Conservation (phyloP, 192 early-diverging fungal genomes). For the Coemansia sp. region DNA sequence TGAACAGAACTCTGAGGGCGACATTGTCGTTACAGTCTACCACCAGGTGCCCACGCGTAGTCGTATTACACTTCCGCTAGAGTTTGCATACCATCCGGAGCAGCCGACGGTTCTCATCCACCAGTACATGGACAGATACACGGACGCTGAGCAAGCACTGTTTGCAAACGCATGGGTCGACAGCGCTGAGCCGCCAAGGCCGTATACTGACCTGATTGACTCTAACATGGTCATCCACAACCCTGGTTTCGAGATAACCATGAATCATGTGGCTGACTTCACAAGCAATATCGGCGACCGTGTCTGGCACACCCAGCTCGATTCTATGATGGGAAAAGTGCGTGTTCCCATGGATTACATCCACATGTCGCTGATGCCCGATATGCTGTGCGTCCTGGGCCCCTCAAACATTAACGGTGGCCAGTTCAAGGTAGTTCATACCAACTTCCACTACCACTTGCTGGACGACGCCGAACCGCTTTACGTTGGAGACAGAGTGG, state of each 20-base stretch:
- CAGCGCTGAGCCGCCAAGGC: slow-evolving; percentile 1
- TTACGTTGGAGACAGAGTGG: slow-evolving; percentile 74
- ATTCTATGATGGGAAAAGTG: slow-evolving; percentile 26
- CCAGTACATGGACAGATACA: background rate
- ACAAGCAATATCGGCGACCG: slow-evolving; percentile 74
- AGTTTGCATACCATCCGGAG: slow-evolving; percentile 13
- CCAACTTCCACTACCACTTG: slow-evolving; percentile 79
- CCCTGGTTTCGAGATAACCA: slow-evolving; percentile 41
- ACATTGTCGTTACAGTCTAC: slow-evolving; percentile 54
- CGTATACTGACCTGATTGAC: background rate
- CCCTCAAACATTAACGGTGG: slow-evolving; percentile 87
- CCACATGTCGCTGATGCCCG: slow-evolving; percentile 77
- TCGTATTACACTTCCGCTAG: slow-evolving; percentile 28
- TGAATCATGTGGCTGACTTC: slow-evolving; percentile 84
- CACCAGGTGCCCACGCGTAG: slow-evolving; percentile 39
- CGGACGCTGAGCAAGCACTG: background rate
- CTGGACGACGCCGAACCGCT: slow-evolving; percentile 65
- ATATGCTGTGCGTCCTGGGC: slow-evolving; percentile 77
- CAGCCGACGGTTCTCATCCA: slow-evolving; percentile 18
- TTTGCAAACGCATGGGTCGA: slow-evolving; percentile 13
- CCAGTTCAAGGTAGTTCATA: slow-evolving; percentile 83
- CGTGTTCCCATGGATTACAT: slow-evolving; percentile 89
- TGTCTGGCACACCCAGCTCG: slow-evolving; percentile 24
- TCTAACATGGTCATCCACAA: slow-evolving; percentile 7
- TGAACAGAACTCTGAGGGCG: slow-evolving; percentile 74